Base-by-base conservation (phyloP, 306 rosid species). In the Malus sylvestris region DNA sequence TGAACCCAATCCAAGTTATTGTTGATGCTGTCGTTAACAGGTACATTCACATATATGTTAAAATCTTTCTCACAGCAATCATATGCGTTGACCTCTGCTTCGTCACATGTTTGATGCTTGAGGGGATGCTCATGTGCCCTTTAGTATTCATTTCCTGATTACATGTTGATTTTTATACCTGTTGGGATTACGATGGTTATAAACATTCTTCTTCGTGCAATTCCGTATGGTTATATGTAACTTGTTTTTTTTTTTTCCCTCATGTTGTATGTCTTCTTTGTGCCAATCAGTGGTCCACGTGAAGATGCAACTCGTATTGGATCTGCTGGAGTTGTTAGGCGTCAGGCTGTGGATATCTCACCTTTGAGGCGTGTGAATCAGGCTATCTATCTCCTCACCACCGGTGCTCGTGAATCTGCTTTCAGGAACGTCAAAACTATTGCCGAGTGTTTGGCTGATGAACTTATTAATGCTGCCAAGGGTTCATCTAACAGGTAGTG, bases 221-320 rank as follows among this genome's bases (percentile, higher is more conserved):
- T 49, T 49, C 55, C 2, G 55, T 46, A 5, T 15, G 8, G 2
- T 15, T 49, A 20, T 15, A 49, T 5, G 2, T 49, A 35, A 1
- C 53, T 49, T 1, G 2, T 4, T 4, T 15, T 45, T 35, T 35
- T 1, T 1, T 35, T 35, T 5, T 0, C 38, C 38, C 51, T 45
- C 2, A 49, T 49, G 19, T 49, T 49, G 53, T 49, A 49, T 49
- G 19, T 61, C 46, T 23, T 49, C 44, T 44, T 18, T 5, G 30
- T 67, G 27, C n/a, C 18, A 0, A 30, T 40, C 86, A 87, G 90
- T 79, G 90, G 90, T 8, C 90, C 90, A 76, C 76, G 90, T 52
- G 90, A 87, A 74, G 90, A 87, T 79, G 90, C 90, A 8, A 87
- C 88, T 23, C 84, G 88, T 20, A 87, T 87, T 71, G 90, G 88